phyloP scores from a whole-genome alignment of 352 stramenopile species.

The Globisporangium nunn region DNA sequence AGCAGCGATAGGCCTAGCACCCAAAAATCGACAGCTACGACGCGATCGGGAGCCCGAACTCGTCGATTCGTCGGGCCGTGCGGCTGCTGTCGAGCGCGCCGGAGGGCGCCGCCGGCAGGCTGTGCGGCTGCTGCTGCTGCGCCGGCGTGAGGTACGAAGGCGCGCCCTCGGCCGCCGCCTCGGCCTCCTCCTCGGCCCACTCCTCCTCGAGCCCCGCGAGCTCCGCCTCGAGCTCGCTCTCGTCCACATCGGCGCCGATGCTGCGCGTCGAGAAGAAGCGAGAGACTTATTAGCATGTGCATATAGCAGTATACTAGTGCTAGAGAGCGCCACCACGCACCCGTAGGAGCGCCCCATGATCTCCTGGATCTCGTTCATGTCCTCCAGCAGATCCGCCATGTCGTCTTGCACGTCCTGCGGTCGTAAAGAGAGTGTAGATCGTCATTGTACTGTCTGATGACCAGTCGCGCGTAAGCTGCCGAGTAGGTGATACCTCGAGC shows the following conservation, averaged over 20 bases:
- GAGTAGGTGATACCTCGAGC: constrained; percentile 68
- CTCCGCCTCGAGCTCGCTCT: constrained; percentile 93
- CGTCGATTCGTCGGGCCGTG: constrained; percentile 37
- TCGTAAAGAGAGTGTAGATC: not conserved
- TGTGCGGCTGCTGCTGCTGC: constrained; percentile 24
- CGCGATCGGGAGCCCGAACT: constrained; percentile 65
- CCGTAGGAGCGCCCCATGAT: constrained; percentile 94
- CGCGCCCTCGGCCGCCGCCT: constrained; percentile 29
- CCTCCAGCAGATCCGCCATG: constrained; percentile 95
- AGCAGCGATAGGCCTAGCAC: no score
- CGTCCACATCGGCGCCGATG: constrained; percentile 92
- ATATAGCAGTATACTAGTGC: not conserved
- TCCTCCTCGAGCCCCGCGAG: constrained; percentile 92
- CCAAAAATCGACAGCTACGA: not conserved
- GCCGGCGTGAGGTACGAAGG: constrained; percentile 59
- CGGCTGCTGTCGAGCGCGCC: constrained; percentile 25
- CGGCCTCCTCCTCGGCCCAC: constrained; percentile 76
- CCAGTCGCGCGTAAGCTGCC: no score
- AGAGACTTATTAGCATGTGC: not conserved
- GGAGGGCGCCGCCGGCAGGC: constrained; percentile 50
- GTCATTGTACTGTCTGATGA: no score
- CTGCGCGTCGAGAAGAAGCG: constrained; percentile 18
- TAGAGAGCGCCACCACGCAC: constrained; percentile 19
- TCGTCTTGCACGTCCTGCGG: constrained; percentile 92
- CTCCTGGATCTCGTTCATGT: constrained; percentile 98